These are phyloP conservation scores for Acer negundo DNA, from an alignment of 345 rosid species.

Conservation along the genomic window DNA sequence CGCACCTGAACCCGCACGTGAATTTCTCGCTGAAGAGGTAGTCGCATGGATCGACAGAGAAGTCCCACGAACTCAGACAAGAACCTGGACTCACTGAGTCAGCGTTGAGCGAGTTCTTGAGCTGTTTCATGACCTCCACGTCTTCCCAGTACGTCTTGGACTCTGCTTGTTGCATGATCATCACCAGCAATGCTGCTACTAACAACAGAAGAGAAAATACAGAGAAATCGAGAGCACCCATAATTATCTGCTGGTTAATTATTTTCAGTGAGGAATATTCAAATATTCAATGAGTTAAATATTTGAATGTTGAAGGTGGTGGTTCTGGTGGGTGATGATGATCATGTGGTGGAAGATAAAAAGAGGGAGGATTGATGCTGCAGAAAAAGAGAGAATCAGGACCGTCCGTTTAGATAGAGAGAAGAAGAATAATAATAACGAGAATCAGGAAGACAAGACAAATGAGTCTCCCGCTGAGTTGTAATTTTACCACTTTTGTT, in stretches of 20 bases:
- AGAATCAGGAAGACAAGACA: background rate
- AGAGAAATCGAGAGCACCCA: constrained; percentile 32
- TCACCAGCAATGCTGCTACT: background rate
- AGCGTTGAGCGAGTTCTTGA: constrained; percentile 49
- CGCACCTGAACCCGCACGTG: constrained; percentile 95
- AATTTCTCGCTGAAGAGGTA: constrained; percentile 63
- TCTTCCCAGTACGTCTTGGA: constrained; percentile 68
- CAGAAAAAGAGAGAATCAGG: constrained; percentile 16
- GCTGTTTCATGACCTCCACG: constrained; percentile 44
- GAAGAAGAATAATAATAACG: background rate
- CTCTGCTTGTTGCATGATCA: constrained; percentile 21
- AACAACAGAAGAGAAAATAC: constrained; percentile 30
- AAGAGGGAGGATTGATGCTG: background rate
- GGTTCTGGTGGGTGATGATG: background rate
- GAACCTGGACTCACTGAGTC: constrained; percentile 68
- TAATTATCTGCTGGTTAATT: background rate
- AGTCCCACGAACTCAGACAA: constrained; percentile 83
- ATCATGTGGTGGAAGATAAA: background rate
- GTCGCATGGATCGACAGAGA: constrained; percentile 83
- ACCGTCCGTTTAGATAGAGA: constrained; percentile 25
- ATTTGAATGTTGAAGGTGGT: background rate
- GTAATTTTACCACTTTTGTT: constrained; percentile 1
- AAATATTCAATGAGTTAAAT: background rate
- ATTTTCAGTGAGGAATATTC: too few species aligned
- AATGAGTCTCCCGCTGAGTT: background rate